These are phyloP conservation scores for Xylaria polymorpha DNA, from an alignment of 2,329 filamentous ascomycete species.

Conservation along the genomic window DNA sequence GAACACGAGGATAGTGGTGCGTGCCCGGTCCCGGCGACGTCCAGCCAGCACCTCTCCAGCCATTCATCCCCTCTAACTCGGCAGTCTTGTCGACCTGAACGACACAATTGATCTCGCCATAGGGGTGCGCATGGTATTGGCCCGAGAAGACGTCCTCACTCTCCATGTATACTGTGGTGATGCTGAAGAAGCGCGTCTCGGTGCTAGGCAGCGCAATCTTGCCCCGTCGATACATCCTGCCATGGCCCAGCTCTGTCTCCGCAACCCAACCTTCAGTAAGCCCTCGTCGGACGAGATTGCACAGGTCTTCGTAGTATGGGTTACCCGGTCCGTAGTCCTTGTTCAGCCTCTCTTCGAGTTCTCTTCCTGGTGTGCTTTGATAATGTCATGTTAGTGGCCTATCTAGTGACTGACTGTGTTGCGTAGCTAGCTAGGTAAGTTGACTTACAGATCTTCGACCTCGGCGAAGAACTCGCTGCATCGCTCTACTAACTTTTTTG, in stretches of 20 bases:
- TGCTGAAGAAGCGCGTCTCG: constrained; percentile 63
- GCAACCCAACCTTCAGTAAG: constrained; percentile 60
- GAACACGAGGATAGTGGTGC: constrained; percentile 66
- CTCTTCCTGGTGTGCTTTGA: constrained; percentile 57
- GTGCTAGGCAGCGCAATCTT: constrained; percentile 59
- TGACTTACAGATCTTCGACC: constrained; percentile 49
- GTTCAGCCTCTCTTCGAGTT: constrained; percentile 58
- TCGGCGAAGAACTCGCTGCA: constrained; percentile 50
- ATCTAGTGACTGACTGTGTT: constrained; percentile 1
- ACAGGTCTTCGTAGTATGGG: constrained; percentile 57
- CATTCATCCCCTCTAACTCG: constrained; percentile 66
- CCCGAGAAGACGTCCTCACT: constrained; percentile 60
- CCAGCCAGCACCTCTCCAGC: constrained; percentile 68
- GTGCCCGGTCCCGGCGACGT: constrained; percentile 65
- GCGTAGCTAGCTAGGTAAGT: background rate
- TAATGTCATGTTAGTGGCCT: constrained; percentile 16
- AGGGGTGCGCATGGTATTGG: constrained; percentile 65
- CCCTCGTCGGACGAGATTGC: constrained; percentile 53
- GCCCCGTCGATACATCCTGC: constrained; percentile 59
- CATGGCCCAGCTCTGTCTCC: constrained; percentile 54
- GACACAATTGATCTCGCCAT: constrained; percentile 67
- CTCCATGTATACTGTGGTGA: constrained; percentile 70
- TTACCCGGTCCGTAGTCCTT: constrained; percentile 57
- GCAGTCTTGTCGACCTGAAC: constrained; percentile 61
- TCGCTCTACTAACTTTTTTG: constrained; percentile 46